Evolutionary conservation across 441 rosid species (phyloP).

Genomic region (Biscutella laevigata): DNA sequence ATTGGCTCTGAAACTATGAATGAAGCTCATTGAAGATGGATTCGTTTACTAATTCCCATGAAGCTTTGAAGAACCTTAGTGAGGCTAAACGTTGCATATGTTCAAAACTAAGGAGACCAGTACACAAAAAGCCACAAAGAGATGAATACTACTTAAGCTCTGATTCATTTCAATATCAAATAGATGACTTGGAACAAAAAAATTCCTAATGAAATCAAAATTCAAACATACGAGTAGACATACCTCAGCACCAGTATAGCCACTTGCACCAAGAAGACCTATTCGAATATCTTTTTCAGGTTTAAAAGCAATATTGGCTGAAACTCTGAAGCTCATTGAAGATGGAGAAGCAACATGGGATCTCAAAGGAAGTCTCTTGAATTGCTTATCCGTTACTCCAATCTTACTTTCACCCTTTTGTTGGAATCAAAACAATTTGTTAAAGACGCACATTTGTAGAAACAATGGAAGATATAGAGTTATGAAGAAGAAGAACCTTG

Average conservation of each 20-base stretch:
- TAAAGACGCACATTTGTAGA: neutral
- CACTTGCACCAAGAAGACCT: conserved; percentile 92
- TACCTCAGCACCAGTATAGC: conserved; percentile 98
- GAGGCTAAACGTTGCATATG: neutral
- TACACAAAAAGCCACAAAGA: neutral
- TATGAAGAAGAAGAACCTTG: neutral
- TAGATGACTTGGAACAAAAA: neutral
- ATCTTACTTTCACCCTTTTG: conserved; percentile 39
- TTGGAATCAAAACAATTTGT: too few species aligned
- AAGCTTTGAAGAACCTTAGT: neutral
- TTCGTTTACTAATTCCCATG: too few species aligned
- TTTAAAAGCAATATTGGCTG: conserved; percentile 23
- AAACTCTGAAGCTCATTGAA: conserved; percentile 31
- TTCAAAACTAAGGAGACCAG: neutral
- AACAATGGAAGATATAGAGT: neutral
- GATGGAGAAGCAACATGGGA: conserved; percentile 28
- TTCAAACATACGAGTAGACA: neutral
- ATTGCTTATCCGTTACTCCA: conserved; percentile 24
- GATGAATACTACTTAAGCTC: neutral
- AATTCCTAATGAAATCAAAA: neutral
- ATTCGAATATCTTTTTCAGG: conserved; percentile 44
- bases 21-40: too few species aligned
- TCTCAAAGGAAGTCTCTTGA: conserved; percentile 29
- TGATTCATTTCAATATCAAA: neutral
- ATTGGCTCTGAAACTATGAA: too few species aligned